Percentiles rank a stretch among this genome's conserved stretches.
phyloP scores from a whole-genome alignment of 495 filamentous ascomycete genomes.

The Venustampulla echinocandica region DNA sequence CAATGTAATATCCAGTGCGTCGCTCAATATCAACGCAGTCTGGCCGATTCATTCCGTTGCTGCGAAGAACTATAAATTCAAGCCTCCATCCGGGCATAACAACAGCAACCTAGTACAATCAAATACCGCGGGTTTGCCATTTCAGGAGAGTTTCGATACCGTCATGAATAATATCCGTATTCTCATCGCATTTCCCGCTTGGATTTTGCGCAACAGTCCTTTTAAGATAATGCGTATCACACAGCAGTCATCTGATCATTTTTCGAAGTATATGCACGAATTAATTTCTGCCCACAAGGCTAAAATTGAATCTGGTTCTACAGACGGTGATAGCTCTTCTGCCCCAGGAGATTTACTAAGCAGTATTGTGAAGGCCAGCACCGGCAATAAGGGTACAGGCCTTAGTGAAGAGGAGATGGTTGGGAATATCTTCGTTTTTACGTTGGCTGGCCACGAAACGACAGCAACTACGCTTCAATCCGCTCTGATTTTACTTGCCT shows the following conservation, averaged over 20 bases:
- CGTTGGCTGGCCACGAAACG: constrained; percentile 62
- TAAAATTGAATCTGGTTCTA: constrained; percentile 27
- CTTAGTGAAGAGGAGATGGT: constrained; percentile 41
- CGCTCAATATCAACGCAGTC: background rate
- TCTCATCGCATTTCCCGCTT: constrained; percentile 2
- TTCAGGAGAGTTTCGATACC: background rate
- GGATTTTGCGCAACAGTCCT: constrained; percentile 7
- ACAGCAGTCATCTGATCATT: constrained; percentile 33
- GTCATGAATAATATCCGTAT: constrained; percentile 29
- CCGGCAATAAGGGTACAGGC: background rate
- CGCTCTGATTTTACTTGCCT: constrained; percentile 43
- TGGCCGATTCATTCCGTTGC: constrained; percentile 6
- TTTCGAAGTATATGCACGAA: constrained; percentile 41
- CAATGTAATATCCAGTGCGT: constrained; percentile 2
- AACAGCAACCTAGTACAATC: background rate
- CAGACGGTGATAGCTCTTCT: background rate
- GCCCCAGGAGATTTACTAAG: constrained; percentile 36
- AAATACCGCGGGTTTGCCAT: background rate
- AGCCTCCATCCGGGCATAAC: background rate
- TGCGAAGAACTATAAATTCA: background rate
- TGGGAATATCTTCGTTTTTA: constrained; percentile 64
- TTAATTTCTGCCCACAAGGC: constrained; percentile 32
- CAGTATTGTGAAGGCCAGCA: constrained; percentile 16
- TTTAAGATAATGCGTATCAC: constrained; percentile 24
- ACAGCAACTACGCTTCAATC: constrained; percentile 59